Evolutionary conservation across 805 yeast genomes (phyloP).

Genomic region (Kluyveromyces wickerhamii): DNA sequence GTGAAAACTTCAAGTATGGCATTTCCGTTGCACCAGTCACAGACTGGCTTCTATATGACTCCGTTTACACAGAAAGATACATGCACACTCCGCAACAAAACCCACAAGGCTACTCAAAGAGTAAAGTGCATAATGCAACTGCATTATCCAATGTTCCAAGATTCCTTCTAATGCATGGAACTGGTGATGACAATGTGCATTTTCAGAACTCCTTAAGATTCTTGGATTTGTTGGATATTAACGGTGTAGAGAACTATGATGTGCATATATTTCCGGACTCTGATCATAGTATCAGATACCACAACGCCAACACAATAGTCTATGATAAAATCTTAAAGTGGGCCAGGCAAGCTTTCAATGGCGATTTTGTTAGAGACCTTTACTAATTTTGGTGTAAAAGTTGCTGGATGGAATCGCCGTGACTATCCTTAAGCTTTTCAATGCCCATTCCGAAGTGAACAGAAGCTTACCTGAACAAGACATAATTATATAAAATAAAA

Average conservation of each 20-base stretch:
- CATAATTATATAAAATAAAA: no score
- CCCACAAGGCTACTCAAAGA: conserved; percentile 48
- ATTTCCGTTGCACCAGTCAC: conserved; percentile 98
- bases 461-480: no score
- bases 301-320: conserved; percentile 63
- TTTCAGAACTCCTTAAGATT: conserved; percentile 79
- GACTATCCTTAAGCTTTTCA: no score
- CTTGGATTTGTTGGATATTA: conserved; percentile 63
- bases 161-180: conserved; percentile 87
- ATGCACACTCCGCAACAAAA: conserved; percentile 78
- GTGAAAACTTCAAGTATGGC: conserved; percentile 73
- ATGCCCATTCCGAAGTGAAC: no score
- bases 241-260: conserved; percentile 77
- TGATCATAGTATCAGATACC: conserved; percentile 65
- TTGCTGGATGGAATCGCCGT: no score
- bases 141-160: conserved; percentile 51
- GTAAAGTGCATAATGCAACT: conserved; percentile 50
- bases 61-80: conserved; percentile 90
- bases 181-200: conserved; percentile 97
- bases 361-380: no score
- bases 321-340: conserved; percentile 60
- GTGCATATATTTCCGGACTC: conserved; percentile 75
- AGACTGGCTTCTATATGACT: conserved; percentile 85
- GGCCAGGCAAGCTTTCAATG: conserved; percentile 54
- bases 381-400: no score